Evolutionary conservation across 2,329 filamentous ascomycete genomes (phyloP), one percentile per base, ranked within the genome.

Genomic region (Trichoderma polysporum): DNA sequence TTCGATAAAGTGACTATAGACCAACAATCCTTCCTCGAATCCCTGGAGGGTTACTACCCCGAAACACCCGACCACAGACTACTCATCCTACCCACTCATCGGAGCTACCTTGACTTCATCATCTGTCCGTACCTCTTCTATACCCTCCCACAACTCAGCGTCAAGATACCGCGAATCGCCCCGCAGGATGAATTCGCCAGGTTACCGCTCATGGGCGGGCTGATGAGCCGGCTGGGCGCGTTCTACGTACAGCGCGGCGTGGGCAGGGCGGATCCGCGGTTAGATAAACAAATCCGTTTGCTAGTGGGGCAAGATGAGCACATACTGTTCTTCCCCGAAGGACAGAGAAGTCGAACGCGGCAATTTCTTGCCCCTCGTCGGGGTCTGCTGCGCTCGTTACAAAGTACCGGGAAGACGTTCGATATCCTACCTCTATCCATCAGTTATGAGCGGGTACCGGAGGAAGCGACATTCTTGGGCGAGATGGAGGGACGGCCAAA

Each of bases 91-190:
- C 41, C 58, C n/a, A 61, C 58, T 1, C 41, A 52, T 33, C 39
- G 41, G 6, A 61, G 58, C 45, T 61, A 61, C 29, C 33, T 61
- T 13, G 58, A 61, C 9, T 45, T 49, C 12, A 19, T 50, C 15
- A 29, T 61, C n/a, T 61, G 58, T 15, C 45, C 37, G 17, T 61
- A 47, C 12, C 22, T 61, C 27, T 61, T 61, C 4, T 61, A 49
- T 4, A 35, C 33, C 4, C 37, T 47, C 31, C 45, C 41, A 2
- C 25, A 39, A 1, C 45, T 61, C 1, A 41, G 58, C 17, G 31
- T 52, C 19, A 47, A 61, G 25, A 33, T 53, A 3, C 49, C 49
- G 0, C 13, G 8, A 0, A 33, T 53, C 15, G 49, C 49, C 0
- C 15, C 49, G 9, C 49, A 53, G 25, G 49, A 53, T 19, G 27